phyloP scores from a whole-genome alignment of 768 basidiomycete species.

The Amanita rimosa region DNA sequence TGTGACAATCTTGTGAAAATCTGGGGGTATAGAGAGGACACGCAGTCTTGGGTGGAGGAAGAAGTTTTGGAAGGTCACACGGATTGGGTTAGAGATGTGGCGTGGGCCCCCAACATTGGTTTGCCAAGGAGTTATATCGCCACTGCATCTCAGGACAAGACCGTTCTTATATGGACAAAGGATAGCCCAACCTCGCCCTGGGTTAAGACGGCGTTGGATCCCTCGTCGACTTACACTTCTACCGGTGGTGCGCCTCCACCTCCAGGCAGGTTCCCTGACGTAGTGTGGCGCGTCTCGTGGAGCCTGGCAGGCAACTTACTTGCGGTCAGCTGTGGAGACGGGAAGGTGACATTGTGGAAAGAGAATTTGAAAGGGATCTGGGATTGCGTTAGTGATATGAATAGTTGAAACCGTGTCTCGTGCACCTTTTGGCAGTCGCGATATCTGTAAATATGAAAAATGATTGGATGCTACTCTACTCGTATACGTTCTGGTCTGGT shows the following conservation, averaged over 20 bases:
- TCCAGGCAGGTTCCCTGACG: conserved; percentile 86
- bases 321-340: conserved; percentile 95
- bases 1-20: conserved; percentile 94
- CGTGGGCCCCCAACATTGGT: conserved; percentile 97
- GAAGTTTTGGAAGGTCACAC: conserved; percentile 86
- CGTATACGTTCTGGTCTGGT: too few relatives aligned
- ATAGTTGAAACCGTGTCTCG: conserved; percentile 39
- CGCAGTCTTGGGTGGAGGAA: conserved; percentile 85
- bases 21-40: conserved; percentile 84
- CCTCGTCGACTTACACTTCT: conserved; percentile 39
- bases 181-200: conserved; percentile 64
- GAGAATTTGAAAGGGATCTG: conserved; percentile 91
- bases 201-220: conserved; percentile 74
- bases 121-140: conserved; percentile 92
- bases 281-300: conserved; percentile 99
- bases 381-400: conserved; percentile 96
- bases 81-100: conserved; percentile 98
- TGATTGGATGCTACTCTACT: too few relatives aligned
- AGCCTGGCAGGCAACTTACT: conserved; percentile 92
- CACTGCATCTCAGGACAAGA: conserved; percentile 90
- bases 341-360: conserved; percentile 98
- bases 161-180: conserved; percentile 88
- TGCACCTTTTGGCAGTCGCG: too few relatives aligned
- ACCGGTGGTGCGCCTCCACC: conserved; percentile 29
- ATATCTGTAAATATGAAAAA: too few relatives aligned